Conservation (phyloP, 805 yeast species). For the Lipomyces spencermartinsiae region DNA sequence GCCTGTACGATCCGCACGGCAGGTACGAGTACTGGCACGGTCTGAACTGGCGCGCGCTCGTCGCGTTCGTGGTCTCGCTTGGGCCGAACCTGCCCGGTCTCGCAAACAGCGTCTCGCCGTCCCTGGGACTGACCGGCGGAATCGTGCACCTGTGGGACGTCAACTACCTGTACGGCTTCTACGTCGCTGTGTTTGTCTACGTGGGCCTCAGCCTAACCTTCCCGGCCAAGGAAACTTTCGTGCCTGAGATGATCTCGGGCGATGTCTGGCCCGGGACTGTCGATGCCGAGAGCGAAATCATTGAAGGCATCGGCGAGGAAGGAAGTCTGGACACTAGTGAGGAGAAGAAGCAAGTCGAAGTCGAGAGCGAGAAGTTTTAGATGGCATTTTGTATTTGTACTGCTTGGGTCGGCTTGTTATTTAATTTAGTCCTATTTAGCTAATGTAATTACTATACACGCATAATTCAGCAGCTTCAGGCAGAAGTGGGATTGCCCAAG, state of each 20-base stretch:
- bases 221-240: constrained; percentile 33
- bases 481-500: no score
- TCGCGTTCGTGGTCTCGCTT: constrained; percentile 44
- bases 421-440: no score
- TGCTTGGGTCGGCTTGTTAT: no score
- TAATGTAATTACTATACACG: no score
- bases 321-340: background rate
- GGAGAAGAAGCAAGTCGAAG: background rate
- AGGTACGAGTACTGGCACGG: constrained; percentile 56
- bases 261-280: constrained; percentile 11
- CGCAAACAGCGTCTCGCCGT: constrained; percentile 36
- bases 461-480: no score
- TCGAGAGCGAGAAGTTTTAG: background rate
- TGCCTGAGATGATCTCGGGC: constrained; percentile 24
- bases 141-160: constrained; percentile 41
- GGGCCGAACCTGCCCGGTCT: constrained; percentile 42
- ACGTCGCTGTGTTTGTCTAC: constrained; percentile 33
- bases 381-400: background rate
- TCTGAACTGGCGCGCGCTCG: constrained; percentile 52
- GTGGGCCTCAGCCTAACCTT: constrained; percentile 26
- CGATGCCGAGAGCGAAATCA: background rate
- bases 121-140: constrained; percentile 33
- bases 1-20: constrained; percentile 43
- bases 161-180: constrained; percentile 41
- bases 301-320: background rate